Base-by-base conservation (phyloP, 306 rosid species). In the Dryas drummondii region DNA sequence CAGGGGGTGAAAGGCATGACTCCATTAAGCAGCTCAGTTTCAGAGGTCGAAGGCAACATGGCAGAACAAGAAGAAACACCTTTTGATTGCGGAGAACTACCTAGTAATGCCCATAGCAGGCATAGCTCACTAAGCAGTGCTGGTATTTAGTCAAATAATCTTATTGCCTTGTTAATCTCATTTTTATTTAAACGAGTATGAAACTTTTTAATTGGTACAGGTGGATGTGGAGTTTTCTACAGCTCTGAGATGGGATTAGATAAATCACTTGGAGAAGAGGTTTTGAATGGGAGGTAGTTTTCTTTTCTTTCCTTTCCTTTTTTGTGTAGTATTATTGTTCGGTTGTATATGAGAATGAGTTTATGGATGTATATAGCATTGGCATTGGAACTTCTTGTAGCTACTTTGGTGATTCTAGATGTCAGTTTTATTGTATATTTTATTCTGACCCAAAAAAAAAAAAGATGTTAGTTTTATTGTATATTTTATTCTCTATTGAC, bases 101-200 rank as follows among this genome's bases (percentile, higher is more conserved):
- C 84, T 60, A 59, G 69, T 72, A 78, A 79, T 70, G 63, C 85
- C 68, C 89, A 89, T 64, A 83, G 91, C 71, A 87, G 91, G 82
- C 89, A 83, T 63, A 89, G 91, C 79, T 89, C 93, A 47, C 55
- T 83, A 74, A 83, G 93, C 76, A 87, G 91, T 81, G 83, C 89
- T 54, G 93, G 93, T 89, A 86, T 71, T 52, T 9, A 50, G 19
- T 47, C 37, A 46, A 55, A 51, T 75, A 59, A 42, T 46, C 57
- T 56, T 62, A 46, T 44, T 40, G 70, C 62, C 14, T 72, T 48
- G 16, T 71, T 45, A 49, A 71, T 60, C 6, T 68, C 59, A 52
- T 68, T 32, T 71, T 68, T 26, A 6, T 64, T 52, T 70, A 75
- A 72, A 71, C 26, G 73, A 76, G 51, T 73, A 46, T 46, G 48